These are phyloP conservation scores for Termitomyces sp. DNA, from an alignment of 768 basidiomycete genomes.

Conservation along the genomic window DNA sequence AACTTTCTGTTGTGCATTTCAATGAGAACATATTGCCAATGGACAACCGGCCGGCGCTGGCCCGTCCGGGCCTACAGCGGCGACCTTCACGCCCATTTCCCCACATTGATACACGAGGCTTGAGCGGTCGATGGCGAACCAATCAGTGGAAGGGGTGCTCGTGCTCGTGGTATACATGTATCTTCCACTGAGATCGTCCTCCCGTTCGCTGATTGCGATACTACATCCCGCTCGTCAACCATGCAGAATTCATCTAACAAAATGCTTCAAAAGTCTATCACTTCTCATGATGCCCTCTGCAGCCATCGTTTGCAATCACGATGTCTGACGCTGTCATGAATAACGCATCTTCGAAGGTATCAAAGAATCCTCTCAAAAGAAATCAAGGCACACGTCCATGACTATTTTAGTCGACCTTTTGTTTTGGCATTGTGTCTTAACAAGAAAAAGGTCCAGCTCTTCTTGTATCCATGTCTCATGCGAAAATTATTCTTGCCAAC, in stretches of 20 bases:
- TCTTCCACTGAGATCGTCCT: neutral
- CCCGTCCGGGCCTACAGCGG: neutral
- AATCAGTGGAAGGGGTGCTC: neutral
- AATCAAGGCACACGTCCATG: neutral
- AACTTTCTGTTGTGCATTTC: neutral
- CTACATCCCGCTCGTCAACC: neutral
- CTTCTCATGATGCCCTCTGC: neutral
- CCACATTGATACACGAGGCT: slow-evolving; percentile 1
- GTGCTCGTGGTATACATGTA: neutral
- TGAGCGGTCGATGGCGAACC: neutral
- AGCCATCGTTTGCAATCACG: neutral
- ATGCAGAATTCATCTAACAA: neutral
- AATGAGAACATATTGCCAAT: neutral
- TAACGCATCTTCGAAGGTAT: neutral
- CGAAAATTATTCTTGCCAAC: neutral
- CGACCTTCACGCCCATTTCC: neutral
- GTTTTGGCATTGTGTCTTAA: neutral
- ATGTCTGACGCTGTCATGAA: neutral
- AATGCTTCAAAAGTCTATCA: neutral
- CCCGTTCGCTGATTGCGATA: neutral
- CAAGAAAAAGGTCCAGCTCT: neutral
- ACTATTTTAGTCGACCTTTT: neutral
- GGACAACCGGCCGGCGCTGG: neutral
- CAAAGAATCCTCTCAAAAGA: neutral
- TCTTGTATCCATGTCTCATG: neutral